These are phyloP conservation scores for Lactarius sanguifluus DNA, from an alignment of 768 basidiomycete species.

Conservation along the genomic window DNA sequence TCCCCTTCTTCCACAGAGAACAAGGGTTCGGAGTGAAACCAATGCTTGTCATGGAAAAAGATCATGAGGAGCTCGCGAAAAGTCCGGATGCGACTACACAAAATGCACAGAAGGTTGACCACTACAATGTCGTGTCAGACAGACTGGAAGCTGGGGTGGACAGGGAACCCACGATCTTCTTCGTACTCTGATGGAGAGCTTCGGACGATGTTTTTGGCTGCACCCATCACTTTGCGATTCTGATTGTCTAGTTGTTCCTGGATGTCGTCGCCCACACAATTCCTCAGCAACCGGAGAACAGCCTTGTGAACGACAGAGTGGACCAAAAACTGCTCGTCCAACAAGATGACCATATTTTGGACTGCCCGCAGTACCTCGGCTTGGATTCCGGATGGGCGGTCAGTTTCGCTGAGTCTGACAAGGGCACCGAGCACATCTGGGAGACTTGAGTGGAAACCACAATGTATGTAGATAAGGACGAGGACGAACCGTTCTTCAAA, in stretches of 20 bases:
- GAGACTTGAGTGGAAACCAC: slow-evolving; percentile 12
- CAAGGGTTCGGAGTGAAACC: slow-evolving; percentile 74
- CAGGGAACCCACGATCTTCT: slow-evolving; percentile 71
- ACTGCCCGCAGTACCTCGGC: slow-evolving; percentile 84
- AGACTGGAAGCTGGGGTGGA: neutral
- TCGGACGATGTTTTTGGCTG: slow-evolving; percentile 67
- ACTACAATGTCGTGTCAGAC: slow-evolving; percentile 46
- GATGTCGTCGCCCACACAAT: slow-evolving; percentile 89
- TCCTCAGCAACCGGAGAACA: slow-evolving; percentile 77
- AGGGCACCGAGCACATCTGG: slow-evolving; percentile 81
- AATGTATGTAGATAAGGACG: neutral
- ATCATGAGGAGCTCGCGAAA: slow-evolving; percentile 91
- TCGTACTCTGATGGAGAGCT: slow-evolving; percentile 86
- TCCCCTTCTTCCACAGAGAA: slow-evolving; percentile 75
- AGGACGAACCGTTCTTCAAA: slow-evolving; percentile 71
- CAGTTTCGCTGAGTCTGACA: slow-evolving; percentile 80
- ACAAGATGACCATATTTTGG: slow-evolving; percentile 85
- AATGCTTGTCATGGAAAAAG: slow-evolving; percentile 94
- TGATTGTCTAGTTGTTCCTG: slow-evolving; percentile 84
- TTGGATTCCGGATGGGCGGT: slow-evolving; percentile 87
- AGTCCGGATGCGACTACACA: slow-evolving; percentile 90
- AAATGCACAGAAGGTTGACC: slow-evolving; percentile 86
- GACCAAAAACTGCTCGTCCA: slow-evolving; percentile 92
- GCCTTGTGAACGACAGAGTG: slow-evolving; percentile 90
- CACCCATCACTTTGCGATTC: slow-evolving; percentile 69